Conservation (phyloP, 352 stramenopile species). For the Phytophthora pini region DNA sequence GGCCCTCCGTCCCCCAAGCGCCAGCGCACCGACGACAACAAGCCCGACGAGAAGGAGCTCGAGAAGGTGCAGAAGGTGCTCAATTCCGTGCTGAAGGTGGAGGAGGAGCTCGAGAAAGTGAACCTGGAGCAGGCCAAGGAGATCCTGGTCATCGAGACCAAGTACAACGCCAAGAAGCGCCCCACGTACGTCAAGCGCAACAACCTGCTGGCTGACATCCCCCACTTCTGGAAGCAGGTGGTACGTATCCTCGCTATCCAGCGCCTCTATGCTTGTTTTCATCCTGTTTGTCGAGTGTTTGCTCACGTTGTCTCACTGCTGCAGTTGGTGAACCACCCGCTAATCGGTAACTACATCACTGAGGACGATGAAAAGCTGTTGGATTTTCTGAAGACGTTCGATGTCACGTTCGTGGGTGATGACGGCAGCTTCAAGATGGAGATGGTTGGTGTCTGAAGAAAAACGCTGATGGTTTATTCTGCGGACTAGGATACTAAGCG, state of each 20-base stretch:
- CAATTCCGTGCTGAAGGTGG: slow-evolving; percentile 51
- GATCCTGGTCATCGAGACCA: slow-evolving; percentile 77
- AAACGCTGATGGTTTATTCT: not conserved
- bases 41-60: slow-evolving; percentile 34
- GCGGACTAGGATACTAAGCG: not conserved
- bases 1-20: slow-evolving; percentile 73
- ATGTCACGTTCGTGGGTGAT: slow-evolving; percentile 72
- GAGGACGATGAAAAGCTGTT: slow-evolving; percentile 65
- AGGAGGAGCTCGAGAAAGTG: slow-evolving; percentile 71
- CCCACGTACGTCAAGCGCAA: slow-evolving; percentile 70
- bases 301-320: slow-evolving; percentile 13
- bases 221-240: slow-evolving; percentile 80
- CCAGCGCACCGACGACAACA: slow-evolving; percentile 70
- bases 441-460: slow-evolving; percentile 38
- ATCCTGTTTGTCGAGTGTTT: not conserved
- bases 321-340: slow-evolving; percentile 75
- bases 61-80: slow-evolving; percentile 68
- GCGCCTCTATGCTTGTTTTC: not conserved
- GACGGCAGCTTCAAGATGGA: slow-evolving; percentile 79
- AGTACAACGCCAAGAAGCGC: slow-evolving; percentile 77
- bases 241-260: slow-evolving; percentile 36
- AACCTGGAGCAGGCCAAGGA: slow-evolving; percentile 71
- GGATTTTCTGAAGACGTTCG: slow-evolving; percentile 56
- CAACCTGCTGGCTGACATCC: slow-evolving; percentile 70
- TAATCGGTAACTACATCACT: slow-evolving; percentile 52